Evolutionary conservation across 1,284 basidiomycete species (phyloP).

Genomic region (Ustilago vetiveriae): DNA sequence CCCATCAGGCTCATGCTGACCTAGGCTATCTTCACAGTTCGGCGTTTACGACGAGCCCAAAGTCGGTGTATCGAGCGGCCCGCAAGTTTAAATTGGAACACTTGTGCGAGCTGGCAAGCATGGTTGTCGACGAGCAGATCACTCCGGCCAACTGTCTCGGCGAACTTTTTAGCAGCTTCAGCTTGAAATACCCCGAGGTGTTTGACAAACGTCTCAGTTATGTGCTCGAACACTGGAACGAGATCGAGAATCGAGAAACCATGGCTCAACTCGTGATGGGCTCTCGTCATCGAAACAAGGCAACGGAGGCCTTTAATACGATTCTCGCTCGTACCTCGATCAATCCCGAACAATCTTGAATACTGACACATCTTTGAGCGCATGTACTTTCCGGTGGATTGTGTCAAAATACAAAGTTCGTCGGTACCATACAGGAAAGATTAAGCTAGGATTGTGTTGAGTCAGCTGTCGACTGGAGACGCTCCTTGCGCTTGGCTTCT

Average conservation of each 20-base stretch:
- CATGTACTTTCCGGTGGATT: not conserved
- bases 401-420: not conserved
- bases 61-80: conserved; percentile 33
- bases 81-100: conserved; percentile 6
- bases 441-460: not conserved
- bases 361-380: not conserved
- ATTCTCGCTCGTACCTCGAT: conserved; percentile 9
- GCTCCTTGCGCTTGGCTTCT: conserved; percentile 46
- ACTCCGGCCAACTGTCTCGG: conserved; percentile 14
- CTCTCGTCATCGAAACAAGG: not conserved
- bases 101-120: conserved; percentile 12
- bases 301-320: conserved; percentile 1
- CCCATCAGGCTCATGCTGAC: not conserved
- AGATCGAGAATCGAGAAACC: conserved; percentile 18
- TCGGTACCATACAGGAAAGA: not conserved
- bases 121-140: conserved; percentile 7
- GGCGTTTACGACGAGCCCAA: conserved; percentile 16
- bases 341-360: too few species aligned
- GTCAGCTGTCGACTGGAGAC: conserved; percentile 15
- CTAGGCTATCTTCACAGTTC: too few species aligned
- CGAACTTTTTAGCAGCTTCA: conserved; percentile 25
- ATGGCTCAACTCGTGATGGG: not conserved
- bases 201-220: conserved; percentile 10
- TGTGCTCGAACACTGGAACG: conserved; percentile 29
- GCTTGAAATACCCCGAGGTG: conserved; percentile 5